Base-by-base conservation (phyloP, 208 protist species). In the Kentomonas sorsogonicus region DNA sequence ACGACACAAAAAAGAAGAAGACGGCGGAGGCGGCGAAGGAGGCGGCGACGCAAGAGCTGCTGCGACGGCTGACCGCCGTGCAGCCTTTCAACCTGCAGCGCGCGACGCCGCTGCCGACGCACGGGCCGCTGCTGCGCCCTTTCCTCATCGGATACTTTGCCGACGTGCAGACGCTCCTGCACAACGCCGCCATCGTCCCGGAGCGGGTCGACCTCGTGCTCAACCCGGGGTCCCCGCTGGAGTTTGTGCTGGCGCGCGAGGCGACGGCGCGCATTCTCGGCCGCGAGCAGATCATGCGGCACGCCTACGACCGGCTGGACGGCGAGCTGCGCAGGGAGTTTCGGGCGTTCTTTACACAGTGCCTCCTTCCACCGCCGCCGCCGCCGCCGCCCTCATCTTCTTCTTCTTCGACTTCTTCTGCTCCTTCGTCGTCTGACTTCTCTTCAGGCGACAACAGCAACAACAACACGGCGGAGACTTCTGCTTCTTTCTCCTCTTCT, bases 101-200 rank as follows among this genome's bases (percentile, higher is more conserved):
- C 48, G 88, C 79, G 5, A 87, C 78, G 13, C 88, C 88, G 13
- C 73, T 94, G 16, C 81, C 83, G 53, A 70, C 66, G 29, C 92
- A 86, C 50, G 88, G 88, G 4, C 79, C 84, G 3, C 64, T 84
- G 22, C 25, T 84, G 3, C 64, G 62, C 10, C 74, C 83, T 1
- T 91, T 84, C 47, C 83, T 91, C 56, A 56, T 92, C 20, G 87
- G 88, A 20, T 94, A 94, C 69, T 94, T 92, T 39, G 88, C 84
- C 11, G 88, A 94, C 52, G 60, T 89, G 38, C 62, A 88, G 26
- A 94, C 88, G n/a, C 60, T 94, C 25, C 67, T 94, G 54, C 84
- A 91, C 67, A 94, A 94, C 63, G 79, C 83, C 4, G 74, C 84
- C 38, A 89, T 94, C 47, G 79, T 89, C 9, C 84, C 88, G 16